These are phyloP conservation scores for Coemansia sp. DNA, from an alignment of 192 early-diverging fungal genomes.

Conservation along the genomic window DNA sequence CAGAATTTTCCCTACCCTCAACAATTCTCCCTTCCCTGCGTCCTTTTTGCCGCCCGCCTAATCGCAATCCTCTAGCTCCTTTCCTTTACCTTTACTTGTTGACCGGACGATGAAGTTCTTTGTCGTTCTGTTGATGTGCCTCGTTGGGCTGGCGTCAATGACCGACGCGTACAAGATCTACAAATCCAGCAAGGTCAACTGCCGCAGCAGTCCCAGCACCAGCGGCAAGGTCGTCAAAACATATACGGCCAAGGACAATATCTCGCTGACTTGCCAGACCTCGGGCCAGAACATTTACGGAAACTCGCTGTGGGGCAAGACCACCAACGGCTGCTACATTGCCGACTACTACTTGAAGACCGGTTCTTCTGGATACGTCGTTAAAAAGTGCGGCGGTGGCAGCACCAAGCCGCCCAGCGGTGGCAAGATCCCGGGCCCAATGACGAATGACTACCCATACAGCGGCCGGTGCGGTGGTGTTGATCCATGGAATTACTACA, in stretches of 20 bases:
- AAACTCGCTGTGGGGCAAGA: constrained; percentile 49
- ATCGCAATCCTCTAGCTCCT: too few relatives aligned
- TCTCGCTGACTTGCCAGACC: constrained; percentile 32
- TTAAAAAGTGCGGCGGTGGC: constrained; percentile 17
- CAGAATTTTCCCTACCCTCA: too few relatives aligned
- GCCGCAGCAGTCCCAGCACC: constrained; percentile 14
- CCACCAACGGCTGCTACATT: constrained; percentile 48
- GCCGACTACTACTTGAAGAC: constrained; percentile 52
- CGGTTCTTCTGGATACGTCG: constrained; percentile 30
- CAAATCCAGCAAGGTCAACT: constrained; percentile 14
- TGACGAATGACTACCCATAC: constrained; percentile 49
- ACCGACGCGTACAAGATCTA: constrained; percentile 16
- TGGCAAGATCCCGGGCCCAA: constrained; percentile 30
- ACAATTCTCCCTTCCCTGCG: too few relatives aligned
- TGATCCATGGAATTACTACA: constrained; percentile 38
- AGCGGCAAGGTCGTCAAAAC: neutral
- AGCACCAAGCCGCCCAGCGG: constrained; percentile 11
- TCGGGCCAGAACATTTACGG: constrained; percentile 29
- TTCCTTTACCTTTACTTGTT: neutral
- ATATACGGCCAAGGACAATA: constrained; percentile 2
- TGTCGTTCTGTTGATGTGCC: neutral
- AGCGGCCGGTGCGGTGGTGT: constrained; percentile 19
- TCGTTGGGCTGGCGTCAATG: constrained; percentile 3
- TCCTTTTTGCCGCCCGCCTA: too few relatives aligned
- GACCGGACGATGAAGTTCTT: constrained; percentile 6